Base-by-base conservation (phyloP, 306 rosid species). In the Cicer arietinum region DNA sequence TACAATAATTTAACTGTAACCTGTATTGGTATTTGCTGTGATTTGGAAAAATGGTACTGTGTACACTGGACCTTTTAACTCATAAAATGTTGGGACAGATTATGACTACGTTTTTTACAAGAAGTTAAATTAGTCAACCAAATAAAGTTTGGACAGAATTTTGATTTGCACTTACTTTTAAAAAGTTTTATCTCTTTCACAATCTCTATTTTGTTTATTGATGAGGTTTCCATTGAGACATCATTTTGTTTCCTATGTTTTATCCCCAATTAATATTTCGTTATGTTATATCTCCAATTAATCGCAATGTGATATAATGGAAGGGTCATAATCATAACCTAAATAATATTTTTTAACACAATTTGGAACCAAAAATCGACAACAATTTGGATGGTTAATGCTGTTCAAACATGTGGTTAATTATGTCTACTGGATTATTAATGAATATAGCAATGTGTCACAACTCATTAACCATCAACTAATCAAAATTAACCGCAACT, bases 221-320 rank as follows among this genome's bases (percentile, higher is more conserved):
- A 42, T 43, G 25, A 52, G 60, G 42, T 5, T n/a, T 10, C 51
- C 56, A 8, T 52, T 42, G 43, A 42, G 45, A 42, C 42, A 41
- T 10, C 64, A 65, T 64, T 65, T 65, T 65, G 56, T 51, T 65
- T 25, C 16, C n/a, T 43, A 7, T 30, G 64, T n/a, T 41, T 76
- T 9, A 41, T 43, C 11, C 61, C 25, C 13, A 6, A 16, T 54
- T 20, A 20, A 20, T 20, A 20, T 20, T 20, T 20, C 22, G 1
- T 20, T 20, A 7, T 30, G 64, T n/a, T 41, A 66, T 9, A 41
- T 43, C 11, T 50, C 25, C 9, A 6, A 16, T 54, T 43, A 53
- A 51, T 14, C 42, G 73, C 3, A 58, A 58, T 18, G 2, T 46
- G 51, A 61, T 18, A 39, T 60, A 77, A 16, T 67, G 50, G 44